Evolutionary conservation across 805 yeast genomes (phyloP).

Genomic region (Wickerhamomyces bovis): DNA sequence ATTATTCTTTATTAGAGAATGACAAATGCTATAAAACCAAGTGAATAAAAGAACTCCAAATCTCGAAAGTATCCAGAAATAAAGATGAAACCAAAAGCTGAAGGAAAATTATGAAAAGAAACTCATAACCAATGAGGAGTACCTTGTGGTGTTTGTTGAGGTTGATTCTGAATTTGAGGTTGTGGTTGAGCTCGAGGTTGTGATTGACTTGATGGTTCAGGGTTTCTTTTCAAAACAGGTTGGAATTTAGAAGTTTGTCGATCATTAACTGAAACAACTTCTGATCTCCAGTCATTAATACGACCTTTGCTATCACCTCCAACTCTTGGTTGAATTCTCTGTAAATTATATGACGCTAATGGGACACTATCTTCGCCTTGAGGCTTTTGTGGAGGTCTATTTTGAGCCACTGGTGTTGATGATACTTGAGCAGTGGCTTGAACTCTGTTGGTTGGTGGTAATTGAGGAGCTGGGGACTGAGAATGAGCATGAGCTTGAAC

Average conservation of each 20-base stretch:
- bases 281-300: background rate
- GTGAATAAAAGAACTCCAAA: background rate
- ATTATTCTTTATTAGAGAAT: background rate
- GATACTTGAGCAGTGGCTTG: constrained; percentile 1
- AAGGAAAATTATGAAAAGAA: background rate
- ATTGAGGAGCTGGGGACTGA: background rate
- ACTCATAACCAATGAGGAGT: constrained; percentile 1
- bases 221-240: background rate
- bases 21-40: background rate
- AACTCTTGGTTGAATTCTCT: background rate
- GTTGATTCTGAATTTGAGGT: background rate
- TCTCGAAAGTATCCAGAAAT: background rate
- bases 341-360: constrained; percentile 1
- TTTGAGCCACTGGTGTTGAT: background rate
- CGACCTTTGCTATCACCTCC: background rate
- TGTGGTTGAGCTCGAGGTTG: background rate
- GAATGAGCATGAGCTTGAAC: constrained; percentile 1
- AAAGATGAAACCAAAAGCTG: background rate
- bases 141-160: background rate
- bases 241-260: background rate
- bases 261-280: background rate
- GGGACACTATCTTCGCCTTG: background rate
- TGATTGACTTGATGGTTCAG: background rate
- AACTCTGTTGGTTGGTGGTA: background rate
- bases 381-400: constrained; percentile 3